A percentile compares a stretch with the other conserved stretches of the same genome.
Evolutionary conservation across 306 rosid species (phyloP).

Genomic region (Vigna radiata): DNA sequence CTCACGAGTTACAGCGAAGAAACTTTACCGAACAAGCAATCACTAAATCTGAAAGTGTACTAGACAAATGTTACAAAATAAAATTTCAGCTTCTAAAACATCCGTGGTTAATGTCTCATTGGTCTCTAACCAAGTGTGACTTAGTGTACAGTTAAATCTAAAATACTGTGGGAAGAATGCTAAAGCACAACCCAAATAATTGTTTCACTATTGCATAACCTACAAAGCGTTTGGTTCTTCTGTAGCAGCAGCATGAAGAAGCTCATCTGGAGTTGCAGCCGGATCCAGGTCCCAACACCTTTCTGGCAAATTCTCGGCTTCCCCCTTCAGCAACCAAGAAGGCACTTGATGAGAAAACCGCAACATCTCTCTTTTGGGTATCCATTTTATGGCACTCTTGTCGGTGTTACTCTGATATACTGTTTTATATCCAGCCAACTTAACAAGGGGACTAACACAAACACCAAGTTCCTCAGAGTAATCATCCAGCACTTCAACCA

Average conservation of each 20-base stretch:
- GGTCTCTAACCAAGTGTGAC: slow-evolving; percentile 71
- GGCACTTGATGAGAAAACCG: slow-evolving; percentile 99
- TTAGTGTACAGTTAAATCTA: slow-evolving; percentile 93
- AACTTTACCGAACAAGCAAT: slow-evolving; percentile 55
- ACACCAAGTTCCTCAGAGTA: slow-evolving; percentile 94
- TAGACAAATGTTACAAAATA: slow-evolving; percentile 53
- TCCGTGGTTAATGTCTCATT: slow-evolving; percentile 61
- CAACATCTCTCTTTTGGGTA: slow-evolving; percentile 86
- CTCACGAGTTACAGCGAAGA: slow-evolving; percentile 44
- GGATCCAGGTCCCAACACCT: slow-evolving; percentile 97
- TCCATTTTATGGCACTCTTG: slow-evolving; percentile 76
- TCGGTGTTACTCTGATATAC: slow-evolving; percentile 74
- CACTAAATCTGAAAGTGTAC: slow-evolving; percentile 51
- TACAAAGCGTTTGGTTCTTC: slow-evolving; percentile 48
- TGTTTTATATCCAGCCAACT: slow-evolving; percentile 85
- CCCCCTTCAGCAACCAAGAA: slow-evolving; percentile 72
- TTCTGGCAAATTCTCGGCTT: slow-evolving; percentile 65
- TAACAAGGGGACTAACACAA: slow-evolving; percentile 81
- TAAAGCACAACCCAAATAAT: slow-evolving; percentile 48
- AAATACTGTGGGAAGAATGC: slow-evolving; percentile 65
- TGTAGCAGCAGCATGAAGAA: slow-evolving; percentile 68
- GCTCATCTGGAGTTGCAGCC: slow-evolving; percentile 97
- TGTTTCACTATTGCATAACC: slow-evolving; percentile 45
- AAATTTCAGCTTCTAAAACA: slow-evolving; percentile 67
- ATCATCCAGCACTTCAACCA: slow-evolving; percentile 96